A percentile compares a stretch with the other conserved stretches of the same genome.
Conservation (phyloP, 257 asterid genomes). For the Paulownia fortunei region DNA sequence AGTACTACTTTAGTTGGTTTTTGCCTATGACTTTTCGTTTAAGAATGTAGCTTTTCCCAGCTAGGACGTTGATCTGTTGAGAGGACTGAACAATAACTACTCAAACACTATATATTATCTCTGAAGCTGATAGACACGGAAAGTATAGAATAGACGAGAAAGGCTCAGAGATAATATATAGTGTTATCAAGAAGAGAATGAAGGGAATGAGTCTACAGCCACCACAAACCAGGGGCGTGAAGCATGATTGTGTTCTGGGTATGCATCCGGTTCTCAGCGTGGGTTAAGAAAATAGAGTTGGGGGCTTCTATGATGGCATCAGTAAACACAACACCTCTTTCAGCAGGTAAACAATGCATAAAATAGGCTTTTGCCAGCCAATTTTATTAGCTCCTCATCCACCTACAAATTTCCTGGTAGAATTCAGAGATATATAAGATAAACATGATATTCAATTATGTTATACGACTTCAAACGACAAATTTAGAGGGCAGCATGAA, state of each 20-base stretch:
- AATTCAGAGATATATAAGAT: not conserved
- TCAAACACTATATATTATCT: not conserved
- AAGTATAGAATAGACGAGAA: not conserved
- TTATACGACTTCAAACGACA: not conserved
- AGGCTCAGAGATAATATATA: no score
- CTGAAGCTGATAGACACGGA: constrained; percentile 21
- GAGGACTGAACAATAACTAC: not conserved
- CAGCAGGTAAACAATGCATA: constrained; percentile 97
- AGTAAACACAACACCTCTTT: constrained; percentile 83
- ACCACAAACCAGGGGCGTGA: constrained; percentile 78
- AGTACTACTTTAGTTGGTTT: not conserved
- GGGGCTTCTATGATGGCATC: constrained; percentile 83
- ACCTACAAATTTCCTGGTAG: constrained; percentile 52
- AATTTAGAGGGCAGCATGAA: no score
- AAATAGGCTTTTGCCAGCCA: constrained; percentile 87
- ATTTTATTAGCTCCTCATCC: constrained; percentile 79
- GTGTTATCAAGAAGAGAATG: no score
- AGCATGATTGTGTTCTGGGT: constrained; percentile 96
- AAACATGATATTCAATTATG: not conserved
- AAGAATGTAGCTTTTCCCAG: not conserved
- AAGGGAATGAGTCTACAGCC: not conserved
- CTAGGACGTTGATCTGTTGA: not conserved
- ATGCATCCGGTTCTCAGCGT: constrained; percentile 95
- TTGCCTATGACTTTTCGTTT: not conserved
- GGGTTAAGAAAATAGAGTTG: constrained; percentile 83